Evolutionary conservation across 306 rosid genomes (phyloP).

Genomic region (Trifolium repens): DNA sequence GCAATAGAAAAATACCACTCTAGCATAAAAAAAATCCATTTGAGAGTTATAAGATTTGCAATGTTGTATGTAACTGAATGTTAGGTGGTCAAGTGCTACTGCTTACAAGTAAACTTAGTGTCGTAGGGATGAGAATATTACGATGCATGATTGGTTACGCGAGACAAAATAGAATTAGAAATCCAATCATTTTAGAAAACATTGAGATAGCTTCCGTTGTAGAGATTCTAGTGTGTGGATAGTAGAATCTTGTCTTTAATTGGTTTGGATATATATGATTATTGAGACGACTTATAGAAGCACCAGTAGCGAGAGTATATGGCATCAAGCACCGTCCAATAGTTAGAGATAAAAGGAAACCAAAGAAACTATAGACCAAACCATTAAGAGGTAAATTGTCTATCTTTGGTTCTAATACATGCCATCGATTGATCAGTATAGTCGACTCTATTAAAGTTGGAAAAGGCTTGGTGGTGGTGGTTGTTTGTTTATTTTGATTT

Average conservation of each 20-base stretch:
- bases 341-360: no score
- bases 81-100: neutral
- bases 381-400: neutral
- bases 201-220: neutral
- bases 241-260: neutral
- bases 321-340: no score
- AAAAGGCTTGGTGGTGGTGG: neutral
- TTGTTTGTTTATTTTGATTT: neutral
- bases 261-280: no score
- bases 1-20: slow-evolving; percentile 2
- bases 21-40: neutral
- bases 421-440: neutral
- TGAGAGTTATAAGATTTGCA: neutral
- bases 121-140: neutral
- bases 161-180: neutral
- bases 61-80: neutral
- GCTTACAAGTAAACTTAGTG: neutral
- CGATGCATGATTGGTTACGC: neutral
- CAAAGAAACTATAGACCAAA: neutral
- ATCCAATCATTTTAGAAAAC: neutral
- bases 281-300: neutral
- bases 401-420: neutral
- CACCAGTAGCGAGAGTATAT: neutral
- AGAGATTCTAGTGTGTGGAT: neutral
- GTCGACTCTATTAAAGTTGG: neutral